These are phyloP conservation scores for Actinomortierella ambigua DNA, from an alignment of 371 early-diverging fungal genomes.

Conservation along the genomic window DNA sequence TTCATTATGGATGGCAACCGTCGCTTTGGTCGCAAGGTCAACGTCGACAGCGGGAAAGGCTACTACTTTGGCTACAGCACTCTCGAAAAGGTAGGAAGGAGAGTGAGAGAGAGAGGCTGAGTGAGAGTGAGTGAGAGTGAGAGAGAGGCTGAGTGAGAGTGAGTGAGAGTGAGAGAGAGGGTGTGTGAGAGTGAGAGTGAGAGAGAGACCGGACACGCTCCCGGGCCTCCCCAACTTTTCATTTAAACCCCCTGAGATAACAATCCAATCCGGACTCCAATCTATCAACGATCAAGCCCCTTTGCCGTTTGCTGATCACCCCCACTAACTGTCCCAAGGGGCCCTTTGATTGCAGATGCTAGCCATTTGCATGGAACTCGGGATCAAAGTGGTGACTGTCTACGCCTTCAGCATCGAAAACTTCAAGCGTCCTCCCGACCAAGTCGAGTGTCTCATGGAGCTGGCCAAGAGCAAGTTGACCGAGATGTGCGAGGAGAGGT, in stretches of 20 bases:
- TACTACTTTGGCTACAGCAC: conserved; percentile 86
- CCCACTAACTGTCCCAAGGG: not conserved
- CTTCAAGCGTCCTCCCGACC: conserved; percentile 90
- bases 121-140: no score
- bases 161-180: no score
- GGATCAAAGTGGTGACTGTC: conserved; percentile 91
- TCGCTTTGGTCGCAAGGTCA: conserved; percentile 79
- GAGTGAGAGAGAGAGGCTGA: no score
- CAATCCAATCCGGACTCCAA: no score
- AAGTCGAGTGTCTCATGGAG: conserved; percentile 91
- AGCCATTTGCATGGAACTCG: conserved; percentile 86
- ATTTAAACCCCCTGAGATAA: no score
- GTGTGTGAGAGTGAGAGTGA: no score
- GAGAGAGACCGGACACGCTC: no score
- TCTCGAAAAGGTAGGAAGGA: conserved; percentile 72
- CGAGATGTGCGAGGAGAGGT: conserved; percentile 76
- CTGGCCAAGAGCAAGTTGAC: conserved; percentile 80
- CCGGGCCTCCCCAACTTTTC: no score
- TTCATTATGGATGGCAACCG: conserved; percentile 99
- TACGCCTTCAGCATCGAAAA: conserved; percentile 99
- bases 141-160: no score
- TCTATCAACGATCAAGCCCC: no score
- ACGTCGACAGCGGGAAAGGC: conserved; percentile 66
- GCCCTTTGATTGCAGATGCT: conserved; percentile 72
- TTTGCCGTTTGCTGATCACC: no score